phyloP scores from a whole-genome alignment of 768 basidiomycete species.

The Kwoniella bestiolae region DNA sequence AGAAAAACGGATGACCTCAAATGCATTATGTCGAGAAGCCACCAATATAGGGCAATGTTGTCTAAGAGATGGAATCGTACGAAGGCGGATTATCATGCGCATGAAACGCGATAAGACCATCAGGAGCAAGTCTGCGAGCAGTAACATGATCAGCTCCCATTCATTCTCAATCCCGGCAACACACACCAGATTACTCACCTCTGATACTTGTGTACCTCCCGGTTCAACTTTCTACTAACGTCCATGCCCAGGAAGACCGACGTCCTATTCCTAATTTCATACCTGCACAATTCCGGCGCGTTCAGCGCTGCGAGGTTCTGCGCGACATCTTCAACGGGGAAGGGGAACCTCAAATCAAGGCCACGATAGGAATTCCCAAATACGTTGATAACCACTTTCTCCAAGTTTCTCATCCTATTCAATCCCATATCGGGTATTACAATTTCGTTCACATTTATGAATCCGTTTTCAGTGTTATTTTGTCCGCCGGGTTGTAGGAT shows the following conservation, averaged over 20 bases:
- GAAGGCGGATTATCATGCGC: conserved; percentile 4
- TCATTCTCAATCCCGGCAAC: too few relatives aligned
- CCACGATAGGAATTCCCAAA: not conserved
- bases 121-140: not conserved
- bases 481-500: not conserved
- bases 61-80: too few relatives aligned
- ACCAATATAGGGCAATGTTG: too few relatives aligned
- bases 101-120: conserved; percentile 1
- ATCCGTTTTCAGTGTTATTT: not conserved
- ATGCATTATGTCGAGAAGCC: too few relatives aligned
- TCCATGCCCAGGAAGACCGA: conserved; percentile 12
- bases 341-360: not conserved
- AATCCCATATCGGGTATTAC: too few relatives aligned
- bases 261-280: conserved; percentile 14
- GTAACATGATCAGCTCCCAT: too few relatives aligned
- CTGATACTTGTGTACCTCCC: conserved; percentile 10
- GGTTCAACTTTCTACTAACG: conserved; percentile 9
- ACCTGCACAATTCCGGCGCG: conserved; percentile 4
- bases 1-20: too few relatives aligned
- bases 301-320: conserved; percentile 5
- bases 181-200: too few relatives aligned
- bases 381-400: not conserved
- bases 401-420: not conserved
- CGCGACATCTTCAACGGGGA: conserved; percentile 17
- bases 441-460: conserved; percentile 6